Evolutionary conservation across 345 rosid genomes (phyloP), one percentile per base, ranked within the genome.

Genomic region (Populus davidiana): DNA sequence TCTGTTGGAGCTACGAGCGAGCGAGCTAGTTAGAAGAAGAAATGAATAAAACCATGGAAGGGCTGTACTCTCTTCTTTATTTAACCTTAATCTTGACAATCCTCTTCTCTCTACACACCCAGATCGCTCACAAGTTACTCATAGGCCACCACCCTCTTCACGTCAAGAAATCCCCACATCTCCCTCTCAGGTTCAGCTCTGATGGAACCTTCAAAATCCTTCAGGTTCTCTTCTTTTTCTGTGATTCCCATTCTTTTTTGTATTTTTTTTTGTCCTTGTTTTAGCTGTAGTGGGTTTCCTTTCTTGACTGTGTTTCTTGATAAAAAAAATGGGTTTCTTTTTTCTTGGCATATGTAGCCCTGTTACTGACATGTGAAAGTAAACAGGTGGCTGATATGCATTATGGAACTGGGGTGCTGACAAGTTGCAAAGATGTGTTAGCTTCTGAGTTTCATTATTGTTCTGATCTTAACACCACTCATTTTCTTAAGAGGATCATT

Each of bases 181-280:
- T 90, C 66, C 97, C 97, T 73, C 90, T 91, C 59, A 88, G 92
- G 9, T 94, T 94, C 80, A 93, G 89, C 41, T 81, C 86, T 64
- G 95, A 93, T 52, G 97, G 95, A 71, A 88, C 94, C n/a, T 94
- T 93, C 91, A 94, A 93, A 77, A 94, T 93, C 91, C 94, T 93
- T 56, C 97, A 94, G 97, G 96, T 93, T 33, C 11, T 73, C 61
- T 33, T 56, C 10, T 5, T 29, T 10, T 49, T 20, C n/a, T 43
- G 20, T 1, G 11, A 10, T 29, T 21, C 17, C n/a, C 18, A 4
- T 14, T 47, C 18, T 47, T 47, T 47, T 13, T 44, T 13, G 2
- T 0, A 12, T 44, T 44, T 44, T 13, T 43, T 43, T 2, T 43
- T 44, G 50, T 13, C 14, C 50, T 47, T 13, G 50, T 13, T 47